These are phyloP conservation scores for Blumeria graminis DNA, from an alignment of 2,329 filamentous ascomycete genomes.

Conservation along the genomic window DNA sequence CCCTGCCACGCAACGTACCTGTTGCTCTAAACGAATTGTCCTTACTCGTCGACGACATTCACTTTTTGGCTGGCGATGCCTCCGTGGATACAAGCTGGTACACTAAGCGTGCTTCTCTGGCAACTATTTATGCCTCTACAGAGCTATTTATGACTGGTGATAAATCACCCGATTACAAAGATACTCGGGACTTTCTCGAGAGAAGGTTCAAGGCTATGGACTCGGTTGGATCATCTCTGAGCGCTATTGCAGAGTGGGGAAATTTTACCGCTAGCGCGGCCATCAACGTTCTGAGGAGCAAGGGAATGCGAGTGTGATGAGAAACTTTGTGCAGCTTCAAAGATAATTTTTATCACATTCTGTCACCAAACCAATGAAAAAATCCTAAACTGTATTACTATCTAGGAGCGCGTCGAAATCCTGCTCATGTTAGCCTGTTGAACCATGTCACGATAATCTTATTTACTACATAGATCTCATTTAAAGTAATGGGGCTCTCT, in stretches of 20 bases:
- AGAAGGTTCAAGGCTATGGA: slow-evolving; percentile 42
- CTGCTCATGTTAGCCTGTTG: no score
- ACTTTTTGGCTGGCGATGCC: slow-evolving; percentile 60
- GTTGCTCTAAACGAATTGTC: slow-evolving; percentile 57
- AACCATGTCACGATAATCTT: no score
- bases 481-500: no score
- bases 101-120: slow-evolving; percentile 37
- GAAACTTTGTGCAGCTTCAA: background rate
- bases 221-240: slow-evolving; percentile 34
- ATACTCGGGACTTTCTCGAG: slow-evolving; percentile 60
- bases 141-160: slow-evolving; percentile 95
- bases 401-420: no score
- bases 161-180: slow-evolving; percentile 41
- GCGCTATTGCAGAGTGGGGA: slow-evolving; percentile 49
- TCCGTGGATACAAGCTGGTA: slow-evolving; percentile 81
- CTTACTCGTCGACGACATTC: slow-evolving; percentile 73
- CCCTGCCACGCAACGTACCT: slow-evolving; percentile 54
- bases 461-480: no score
- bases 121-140: slow-evolving; percentile 46
- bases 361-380: no score
- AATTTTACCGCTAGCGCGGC: slow-evolving; percentile 56
- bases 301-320: slow-evolving; percentile 44
- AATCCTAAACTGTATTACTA: no score
- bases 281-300: slow-evolving; percentile 68
- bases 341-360: background rate